Conservation (phyloP, 352 stramenopile species). For the Globisporangium cederbergense region DNA sequence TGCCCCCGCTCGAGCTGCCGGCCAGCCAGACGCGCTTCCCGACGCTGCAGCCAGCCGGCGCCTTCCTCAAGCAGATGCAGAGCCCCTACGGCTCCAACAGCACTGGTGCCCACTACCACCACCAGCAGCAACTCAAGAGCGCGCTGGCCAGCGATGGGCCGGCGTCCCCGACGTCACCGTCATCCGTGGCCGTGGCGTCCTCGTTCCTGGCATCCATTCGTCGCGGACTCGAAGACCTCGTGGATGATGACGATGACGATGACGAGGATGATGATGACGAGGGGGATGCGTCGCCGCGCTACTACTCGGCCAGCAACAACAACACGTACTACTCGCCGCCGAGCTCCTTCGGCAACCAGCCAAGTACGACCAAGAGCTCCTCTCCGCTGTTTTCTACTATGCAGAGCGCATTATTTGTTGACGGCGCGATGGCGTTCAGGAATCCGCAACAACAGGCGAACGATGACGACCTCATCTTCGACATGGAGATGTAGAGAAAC, state of each 20-base stretch:
- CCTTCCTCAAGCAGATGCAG: constrained; percentile 20
- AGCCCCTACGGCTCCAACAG: neutral
- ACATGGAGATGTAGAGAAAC: constrained; percentile 20
- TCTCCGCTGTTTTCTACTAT: neutral
- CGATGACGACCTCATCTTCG: constrained; percentile 23
- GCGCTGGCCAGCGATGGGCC: neutral
- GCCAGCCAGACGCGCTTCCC: constrained; percentile 12
- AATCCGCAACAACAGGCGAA: neutral
- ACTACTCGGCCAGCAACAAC: constrained; percentile 15
- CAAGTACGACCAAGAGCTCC: neutral
- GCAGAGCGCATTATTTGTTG: neutral
- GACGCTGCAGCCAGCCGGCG: constrained; percentile 17
- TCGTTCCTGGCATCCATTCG: constrained; percentile 24
- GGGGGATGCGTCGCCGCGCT: constrained; percentile 7
- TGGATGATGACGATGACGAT: constrained; percentile 13
- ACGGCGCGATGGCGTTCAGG: neutral
- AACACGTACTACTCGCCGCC: constrained; percentile 21
- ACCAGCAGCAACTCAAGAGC: constrained; percentile 5
- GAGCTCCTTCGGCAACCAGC: constrained; percentile 5
- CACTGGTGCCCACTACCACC: neutral
- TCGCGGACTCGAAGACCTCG: constrained; percentile 17
- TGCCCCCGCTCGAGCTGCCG: constrained; percentile 14
- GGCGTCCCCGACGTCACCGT: constrained; percentile 15
- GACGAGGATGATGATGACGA: constrained; percentile 15
- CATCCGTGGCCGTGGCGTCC: constrained; percentile 11